Conservation (phyloP, 768 basidiomycete species). For the Boletus vermiculosoides region DNA sequence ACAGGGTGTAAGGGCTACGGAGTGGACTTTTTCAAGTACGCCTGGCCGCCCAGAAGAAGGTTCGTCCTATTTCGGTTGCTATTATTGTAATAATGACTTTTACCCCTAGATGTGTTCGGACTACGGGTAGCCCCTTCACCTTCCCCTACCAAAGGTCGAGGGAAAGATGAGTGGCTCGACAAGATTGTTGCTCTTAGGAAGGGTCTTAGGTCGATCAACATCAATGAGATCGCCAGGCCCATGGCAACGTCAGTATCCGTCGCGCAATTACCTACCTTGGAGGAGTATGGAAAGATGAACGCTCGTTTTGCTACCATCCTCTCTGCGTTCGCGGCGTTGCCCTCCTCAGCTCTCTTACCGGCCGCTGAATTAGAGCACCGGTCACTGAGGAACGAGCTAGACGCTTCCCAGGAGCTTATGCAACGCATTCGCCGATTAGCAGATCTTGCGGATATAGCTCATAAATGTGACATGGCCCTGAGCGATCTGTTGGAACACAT, state of each 20-base stretch:
- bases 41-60: conserved; percentile 23
- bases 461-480: conserved; percentile 66
- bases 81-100: conserved; percentile 4
- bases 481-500: conserved; percentile 85
- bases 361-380: conserved; percentile 56
- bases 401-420: conserved; percentile 47
- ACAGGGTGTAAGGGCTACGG: neutral
- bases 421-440: conserved; percentile 54
- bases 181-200: conserved; percentile 56
- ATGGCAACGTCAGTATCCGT: conserved; percentile 31
- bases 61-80: conserved; percentile 10
- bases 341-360: conserved; percentile 39
- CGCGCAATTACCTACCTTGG: conserved; percentile 50
- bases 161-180: conserved; percentile 45
- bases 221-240: conserved; percentile 54
- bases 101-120: conserved; percentile 57
- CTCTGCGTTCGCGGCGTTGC: conserved; percentile 47
- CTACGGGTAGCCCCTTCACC: conserved; percentile 38
- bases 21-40: neutral
- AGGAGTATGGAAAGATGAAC: conserved; percentile 48
- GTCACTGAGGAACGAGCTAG: conserved; percentile 60
- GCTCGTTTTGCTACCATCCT: conserved; percentile 45
- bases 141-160: conserved; percentile 35
- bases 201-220: conserved; percentile 57
- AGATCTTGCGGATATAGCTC: conserved; percentile 47